Percentiles rank a stretch among this genome's conserved stretches.
Conservation (phyloP, 2,329 filamentous ascomycete genomes). For the Penicillium aurantiogriseum region DNA sequence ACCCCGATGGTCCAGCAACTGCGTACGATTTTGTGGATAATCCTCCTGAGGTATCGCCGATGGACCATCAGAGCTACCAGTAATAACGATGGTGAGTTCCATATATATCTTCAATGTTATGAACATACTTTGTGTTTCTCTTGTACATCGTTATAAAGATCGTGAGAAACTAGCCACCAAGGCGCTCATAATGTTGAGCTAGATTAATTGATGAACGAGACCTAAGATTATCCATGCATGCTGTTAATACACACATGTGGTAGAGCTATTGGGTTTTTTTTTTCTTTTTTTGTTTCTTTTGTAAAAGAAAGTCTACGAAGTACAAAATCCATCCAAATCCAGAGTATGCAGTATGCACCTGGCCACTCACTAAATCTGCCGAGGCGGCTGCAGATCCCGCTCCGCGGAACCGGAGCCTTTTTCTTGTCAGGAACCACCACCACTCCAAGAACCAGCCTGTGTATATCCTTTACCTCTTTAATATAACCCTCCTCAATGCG, state of each 20-base stretch:
- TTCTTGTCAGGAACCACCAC: constrained; percentile 3
- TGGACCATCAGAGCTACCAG: background rate
- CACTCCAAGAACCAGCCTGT: constrained; percentile 1
- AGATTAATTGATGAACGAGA: background rate
- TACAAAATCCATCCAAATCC: background rate
- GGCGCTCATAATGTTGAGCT: background rate
- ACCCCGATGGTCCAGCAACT: background rate
- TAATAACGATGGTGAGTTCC: background rate
- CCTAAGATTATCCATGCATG: background rate
- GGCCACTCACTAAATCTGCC: background rate
- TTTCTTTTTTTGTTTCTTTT: too few species aligned
- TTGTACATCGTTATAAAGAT: background rate
- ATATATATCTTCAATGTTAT: background rate
- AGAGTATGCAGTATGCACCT: background rate
- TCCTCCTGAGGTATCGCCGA: background rate
- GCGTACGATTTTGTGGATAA: constrained; percentile 3
- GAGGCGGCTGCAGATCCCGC: constrained; percentile 20
- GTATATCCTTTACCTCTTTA: background rate
- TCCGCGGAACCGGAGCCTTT: constrained; percentile 11
- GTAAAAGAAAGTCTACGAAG: background rate
- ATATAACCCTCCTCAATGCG: constrained; percentile 13
- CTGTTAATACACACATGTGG: background rate
- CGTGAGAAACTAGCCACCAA: background rate
- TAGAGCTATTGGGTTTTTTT: background rate
- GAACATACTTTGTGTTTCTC: background rate